Conservation (phyloP, 2,329 filamentous ascomycete genomes). For the Fusarium neocosmosporiellum region DNA sequence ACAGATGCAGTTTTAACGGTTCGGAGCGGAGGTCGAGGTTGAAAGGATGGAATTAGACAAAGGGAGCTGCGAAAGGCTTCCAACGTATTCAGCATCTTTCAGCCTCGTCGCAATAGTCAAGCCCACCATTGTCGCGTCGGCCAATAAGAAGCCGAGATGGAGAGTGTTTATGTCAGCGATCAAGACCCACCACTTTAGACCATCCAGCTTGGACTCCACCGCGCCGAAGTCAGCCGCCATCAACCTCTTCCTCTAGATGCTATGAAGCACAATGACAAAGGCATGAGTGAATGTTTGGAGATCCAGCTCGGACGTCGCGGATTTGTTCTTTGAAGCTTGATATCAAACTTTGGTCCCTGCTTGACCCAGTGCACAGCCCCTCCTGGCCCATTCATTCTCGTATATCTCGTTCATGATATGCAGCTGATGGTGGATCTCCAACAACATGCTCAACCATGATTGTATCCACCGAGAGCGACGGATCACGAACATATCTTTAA, state of each 20-base stretch:
- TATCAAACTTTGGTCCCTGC: neutral
- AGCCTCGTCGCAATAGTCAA: conserved; percentile 40
- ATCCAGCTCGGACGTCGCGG: neutral
- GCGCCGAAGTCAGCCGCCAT: conserved; percentile 11
- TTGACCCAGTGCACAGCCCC: neutral
- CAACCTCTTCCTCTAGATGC: neutral
- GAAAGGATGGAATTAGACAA: conserved; percentile 5
- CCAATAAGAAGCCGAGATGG: conserved; percentile 26
- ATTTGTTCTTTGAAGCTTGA: neutral
- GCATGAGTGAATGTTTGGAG: conserved; percentile 1
- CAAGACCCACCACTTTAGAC: neutral
- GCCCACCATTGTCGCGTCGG: conserved; percentile 4
- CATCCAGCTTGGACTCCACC: conserved; percentile 13
- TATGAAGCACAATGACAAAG: conserved; percentile 7
- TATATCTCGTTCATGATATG: conserved; percentile 23
- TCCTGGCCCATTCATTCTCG: neutral
- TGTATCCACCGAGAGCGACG: neutral
- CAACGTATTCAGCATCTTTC: conserved; percentile 23
- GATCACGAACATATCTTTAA: neutral
- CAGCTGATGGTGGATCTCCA: conserved; percentile 12
- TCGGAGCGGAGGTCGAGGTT: neutral
- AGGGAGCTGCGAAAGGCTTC: conserved; percentile 6
- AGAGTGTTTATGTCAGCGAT: conserved; percentile 35
- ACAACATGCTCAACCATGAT: neutral
- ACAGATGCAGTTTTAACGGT: neutral